Conservation (phyloP, 139 green algal species). For the Diplosphaera chodatii region DNA sequence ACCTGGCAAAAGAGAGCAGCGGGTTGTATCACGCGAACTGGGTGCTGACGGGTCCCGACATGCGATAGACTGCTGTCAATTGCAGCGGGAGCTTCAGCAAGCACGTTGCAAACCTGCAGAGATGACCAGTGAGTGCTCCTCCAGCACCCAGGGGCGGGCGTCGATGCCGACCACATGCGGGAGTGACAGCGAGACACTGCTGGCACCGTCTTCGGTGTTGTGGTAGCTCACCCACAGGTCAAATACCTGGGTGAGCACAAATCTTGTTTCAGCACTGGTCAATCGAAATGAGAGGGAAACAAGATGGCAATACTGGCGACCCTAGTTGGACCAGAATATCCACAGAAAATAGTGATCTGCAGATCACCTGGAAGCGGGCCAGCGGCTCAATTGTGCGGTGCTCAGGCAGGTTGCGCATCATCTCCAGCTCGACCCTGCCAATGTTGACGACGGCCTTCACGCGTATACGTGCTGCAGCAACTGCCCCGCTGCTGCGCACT, state of each 20-base stretch:
- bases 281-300: too few relatives aligned
- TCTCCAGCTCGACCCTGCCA: constrained; percentile 51
- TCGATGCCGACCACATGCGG: constrained; percentile 60
- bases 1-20: too few relatives aligned
- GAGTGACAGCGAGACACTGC: constrained; percentile 51
- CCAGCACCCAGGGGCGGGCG: constrained; percentile 49
- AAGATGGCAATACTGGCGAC: too few relatives aligned
- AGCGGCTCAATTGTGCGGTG: constrained; percentile 13
- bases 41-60: too few relatives aligned
- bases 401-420: constrained; percentile 26
- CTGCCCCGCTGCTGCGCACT: background rate
- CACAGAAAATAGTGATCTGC: too few relatives aligned
- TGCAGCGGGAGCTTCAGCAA: too few relatives aligned
- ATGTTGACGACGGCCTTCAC: constrained; percentile 39
- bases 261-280: too few relatives aligned
- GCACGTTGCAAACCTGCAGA: too few relatives aligned
- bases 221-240: constrained; percentile 16
- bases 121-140: constrained; percentile 59
- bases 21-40: too few relatives aligned
- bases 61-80: too few relatives aligned
- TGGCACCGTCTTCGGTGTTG: constrained; percentile 27
- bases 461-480: background rate
- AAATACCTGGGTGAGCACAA: too few relatives aligned
- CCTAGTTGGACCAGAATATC: too few relatives aligned
- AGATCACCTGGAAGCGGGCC: constrained; percentile 25